Base-by-base conservation (phyloP, 352 stramenopile genomes). In the Pythium phragmitis region DNA sequence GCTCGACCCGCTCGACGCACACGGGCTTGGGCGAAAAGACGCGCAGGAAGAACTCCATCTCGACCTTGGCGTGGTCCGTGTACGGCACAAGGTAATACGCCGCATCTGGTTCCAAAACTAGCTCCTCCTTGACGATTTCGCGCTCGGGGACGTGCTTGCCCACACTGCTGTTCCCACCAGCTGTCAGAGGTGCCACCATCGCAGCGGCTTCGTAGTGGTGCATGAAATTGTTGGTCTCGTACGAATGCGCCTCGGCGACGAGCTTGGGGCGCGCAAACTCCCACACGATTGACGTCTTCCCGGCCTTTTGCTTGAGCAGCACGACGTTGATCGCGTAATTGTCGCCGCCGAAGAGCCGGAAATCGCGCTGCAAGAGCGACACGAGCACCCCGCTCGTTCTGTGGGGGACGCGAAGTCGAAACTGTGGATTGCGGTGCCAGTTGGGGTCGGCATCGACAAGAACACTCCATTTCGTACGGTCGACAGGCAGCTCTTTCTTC, bases 341-440 rank as follows among this genome's bases (percentile, higher is more conserved):
- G 52, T 96, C 87, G 30, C 86, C 79, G 7, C 79, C 81, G 50
- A 86, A 88, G 8, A 92, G 72, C 34, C 87, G 77, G 60, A 91
- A 91, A 60, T 96, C 88, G 13, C 83, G 85, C 60, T 97, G 90
- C 17, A 86, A 72, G 30, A 97, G 81, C 9, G 84, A 94, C 4
- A 96, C 7, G n/a, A 92, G 41, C 14, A 94, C 76, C 13, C 73
- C 74, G 6, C 73, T 63, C 26, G 73, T 80, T 16, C 56, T 61
- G 48, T 86, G 72, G 2, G 36, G 8, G 0, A 89, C 75, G 0
- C 70, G 74, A 19, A 97, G 57, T 34, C 84, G 87, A 65, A 91
- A 97, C 73, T 98, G 90, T 9, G 89, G 91, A 60, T 98, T 98
- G 39, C 92, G 91, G 69, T 97, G 89, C 91, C 91, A 98, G 46